A percentile compares a stretch with the other conserved stretches of the same genome.
Conservation (phyloP, 2,329 filamentous ascomycete genomes). For the Penicillium sp. region DNA sequence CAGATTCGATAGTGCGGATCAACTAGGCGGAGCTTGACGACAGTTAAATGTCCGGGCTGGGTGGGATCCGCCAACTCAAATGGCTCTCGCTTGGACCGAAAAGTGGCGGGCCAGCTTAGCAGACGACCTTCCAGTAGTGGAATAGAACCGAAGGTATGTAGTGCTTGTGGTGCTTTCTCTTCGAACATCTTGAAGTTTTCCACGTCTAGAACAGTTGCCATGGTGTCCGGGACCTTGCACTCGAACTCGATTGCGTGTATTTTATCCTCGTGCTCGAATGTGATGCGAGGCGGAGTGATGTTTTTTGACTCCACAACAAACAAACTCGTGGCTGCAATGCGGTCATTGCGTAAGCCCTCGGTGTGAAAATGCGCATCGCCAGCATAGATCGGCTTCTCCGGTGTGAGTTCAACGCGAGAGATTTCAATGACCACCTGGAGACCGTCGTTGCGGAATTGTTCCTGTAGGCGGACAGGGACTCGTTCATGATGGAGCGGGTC, state of each 20-base stretch:
- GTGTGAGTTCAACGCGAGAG: neutral
- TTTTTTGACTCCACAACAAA: neutral
- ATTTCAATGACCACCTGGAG: neutral
- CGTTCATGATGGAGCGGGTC: neutral
- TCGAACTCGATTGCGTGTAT: neutral
- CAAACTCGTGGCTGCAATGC: neutral
- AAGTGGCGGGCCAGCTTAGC: neutral
- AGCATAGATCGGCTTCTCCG: neutral
- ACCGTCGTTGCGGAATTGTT: neutral
- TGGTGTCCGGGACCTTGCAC: neutral
- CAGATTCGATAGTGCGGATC: slow-evolving; percentile 14
- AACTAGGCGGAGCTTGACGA: slow-evolving; percentile 6
- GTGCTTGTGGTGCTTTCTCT: neutral
- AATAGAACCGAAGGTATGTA: neutral
- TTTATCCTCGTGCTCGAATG: neutral
- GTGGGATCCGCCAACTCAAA: neutral
- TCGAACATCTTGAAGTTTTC: neutral
- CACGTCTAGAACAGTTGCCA: neutral
- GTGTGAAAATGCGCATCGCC: neutral
- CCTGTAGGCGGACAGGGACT: neutral
- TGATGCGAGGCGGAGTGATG: neutral
- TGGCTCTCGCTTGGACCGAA: neutral
- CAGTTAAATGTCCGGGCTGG: neutral
- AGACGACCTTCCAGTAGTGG: neutral
- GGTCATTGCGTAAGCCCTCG: neutral